Percentiles rank a stretch among this genome's conserved stretches.
These are phyloP conservation scores for Penicillium oxalicum DNA, from an alignment of 2,329 filamentous ascomycete genomes.

Conservation along the genomic window DNA sequence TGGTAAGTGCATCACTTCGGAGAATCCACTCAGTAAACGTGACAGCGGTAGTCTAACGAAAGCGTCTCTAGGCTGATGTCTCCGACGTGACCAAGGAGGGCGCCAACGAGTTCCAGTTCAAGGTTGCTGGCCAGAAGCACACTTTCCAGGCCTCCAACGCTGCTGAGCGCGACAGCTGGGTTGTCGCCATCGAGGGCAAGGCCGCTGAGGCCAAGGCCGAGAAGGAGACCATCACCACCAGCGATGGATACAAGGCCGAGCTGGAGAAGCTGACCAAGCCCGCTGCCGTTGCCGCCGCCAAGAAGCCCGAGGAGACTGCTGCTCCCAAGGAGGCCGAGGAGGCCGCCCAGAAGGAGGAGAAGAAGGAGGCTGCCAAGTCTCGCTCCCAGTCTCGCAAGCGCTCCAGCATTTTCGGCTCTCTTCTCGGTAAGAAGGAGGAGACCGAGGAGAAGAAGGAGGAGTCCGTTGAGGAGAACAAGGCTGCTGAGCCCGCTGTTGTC, in stretches of 20 bases:
- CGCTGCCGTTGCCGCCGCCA: slow-evolving; percentile 29
- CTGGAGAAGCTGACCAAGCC: slow-evolving; percentile 61
- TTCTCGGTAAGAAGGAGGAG: slow-evolving; percentile 59
- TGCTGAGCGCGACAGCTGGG: slow-evolving; percentile 87
- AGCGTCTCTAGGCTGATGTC: slow-evolving; percentile 50
- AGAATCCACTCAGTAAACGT: neutral
- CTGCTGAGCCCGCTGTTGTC: slow-evolving; percentile 30
- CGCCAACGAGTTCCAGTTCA: slow-evolving; percentile 76
- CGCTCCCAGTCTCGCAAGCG: slow-evolving; percentile 56
- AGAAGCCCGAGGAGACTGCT: slow-evolving; percentile 22
- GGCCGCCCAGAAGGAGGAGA: slow-evolving; percentile 20
- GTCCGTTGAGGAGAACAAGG: slow-evolving; percentile 39
- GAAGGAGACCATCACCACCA: slow-evolving; percentile 61
- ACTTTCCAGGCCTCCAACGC: slow-evolving; percentile 73
- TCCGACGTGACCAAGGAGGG: slow-evolving; percentile 71
- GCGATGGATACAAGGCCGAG: slow-evolving; percentile 82
- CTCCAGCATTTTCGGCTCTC: slow-evolving; percentile 51
- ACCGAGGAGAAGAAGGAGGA: slow-evolving; percentile 38
- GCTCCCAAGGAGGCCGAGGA: slow-evolving; percentile 32
- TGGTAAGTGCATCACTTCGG: slow-evolving; percentile 53
- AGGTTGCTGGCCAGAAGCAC: slow-evolving; percentile 83
- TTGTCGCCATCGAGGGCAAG: slow-evolving; percentile 74
- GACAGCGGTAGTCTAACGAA: neutral
- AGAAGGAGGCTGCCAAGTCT: slow-evolving; percentile 53
- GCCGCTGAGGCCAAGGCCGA: slow-evolving; percentile 63